These are phyloP conservation scores for Chlamydomonas sp. DNA, from an alignment of 139 green algal species.

Conservation along the genomic window DNA sequence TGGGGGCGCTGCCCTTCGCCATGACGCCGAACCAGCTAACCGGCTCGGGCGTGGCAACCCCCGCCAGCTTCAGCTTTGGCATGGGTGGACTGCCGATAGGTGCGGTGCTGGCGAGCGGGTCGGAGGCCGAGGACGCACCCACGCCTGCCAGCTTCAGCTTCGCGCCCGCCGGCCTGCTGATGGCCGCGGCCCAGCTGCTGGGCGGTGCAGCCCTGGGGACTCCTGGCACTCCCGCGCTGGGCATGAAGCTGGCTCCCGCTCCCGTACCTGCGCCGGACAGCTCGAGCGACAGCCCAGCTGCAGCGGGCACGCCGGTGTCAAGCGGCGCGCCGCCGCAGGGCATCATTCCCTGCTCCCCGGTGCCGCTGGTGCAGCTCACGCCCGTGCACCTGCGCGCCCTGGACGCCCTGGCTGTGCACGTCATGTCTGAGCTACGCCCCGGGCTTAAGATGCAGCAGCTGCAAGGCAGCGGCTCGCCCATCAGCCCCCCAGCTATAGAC, in stretches of 20 bases:
- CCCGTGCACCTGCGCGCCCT: slow-evolving; percentile 15
- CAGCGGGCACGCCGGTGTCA: too few species aligned
- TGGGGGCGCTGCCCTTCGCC: neutral
- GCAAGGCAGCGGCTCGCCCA: too few species aligned
- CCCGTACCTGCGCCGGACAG: neutral
- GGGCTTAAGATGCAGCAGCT: neutral
- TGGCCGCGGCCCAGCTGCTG: neutral
- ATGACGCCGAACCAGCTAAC: too few species aligned
- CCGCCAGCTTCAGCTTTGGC: neutral
- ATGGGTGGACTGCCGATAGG: too few species aligned
- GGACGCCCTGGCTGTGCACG: neutral
- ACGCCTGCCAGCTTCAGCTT: slow-evolving; percentile 2
- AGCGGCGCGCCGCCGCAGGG: too few species aligned
- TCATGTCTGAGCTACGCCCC: slow-evolving; percentile 1
- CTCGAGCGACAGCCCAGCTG: neutral
- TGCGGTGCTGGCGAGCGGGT: too few species aligned
- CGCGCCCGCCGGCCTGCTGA: neutral
- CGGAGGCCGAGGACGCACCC: neutral
- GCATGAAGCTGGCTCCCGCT: too few species aligned
- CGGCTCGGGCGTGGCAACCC: too few species aligned
- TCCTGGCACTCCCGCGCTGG: too few species aligned
- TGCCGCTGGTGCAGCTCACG: slow-evolving; percentile 10
- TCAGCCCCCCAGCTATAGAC: too few species aligned
- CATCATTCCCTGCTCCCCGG: neutral
- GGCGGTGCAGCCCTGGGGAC: neutral